phyloP scores from a whole-genome alignment of 1,139 yeast genomes.

The Yamadazyma atlantica region DNA sequence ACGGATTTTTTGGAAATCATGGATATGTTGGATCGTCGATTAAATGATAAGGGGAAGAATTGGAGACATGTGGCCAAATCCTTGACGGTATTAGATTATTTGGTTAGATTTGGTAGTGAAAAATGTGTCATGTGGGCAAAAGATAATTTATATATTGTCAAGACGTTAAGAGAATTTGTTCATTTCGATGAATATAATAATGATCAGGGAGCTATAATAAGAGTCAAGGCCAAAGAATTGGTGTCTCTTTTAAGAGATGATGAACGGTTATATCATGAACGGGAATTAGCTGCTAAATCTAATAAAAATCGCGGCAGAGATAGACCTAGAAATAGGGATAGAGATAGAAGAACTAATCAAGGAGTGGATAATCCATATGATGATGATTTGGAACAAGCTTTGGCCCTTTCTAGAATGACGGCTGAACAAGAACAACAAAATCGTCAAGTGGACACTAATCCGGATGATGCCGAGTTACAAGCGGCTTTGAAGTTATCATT shows the following conservation, averaged over 20 bases:
- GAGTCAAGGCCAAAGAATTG: conserved; percentile 91
- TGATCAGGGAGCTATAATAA: conserved; percentile 87
- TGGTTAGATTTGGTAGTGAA: conserved; percentile 86
- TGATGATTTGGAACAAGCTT: conserved; percentile 79
- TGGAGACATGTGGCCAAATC: conserved; percentile 98
- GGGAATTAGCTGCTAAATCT: conserved; percentile 45
- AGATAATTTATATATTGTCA: conserved; percentile 85
- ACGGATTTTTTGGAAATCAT: conserved; percentile 85
- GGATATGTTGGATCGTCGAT: conserved; percentile 93
- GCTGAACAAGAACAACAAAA: conserved; percentile 70
- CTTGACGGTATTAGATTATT: conserved; percentile 81
- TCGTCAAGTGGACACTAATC: conserved; percentile 32
- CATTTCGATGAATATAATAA: conserved; percentile 75
- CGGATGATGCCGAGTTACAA: conserved; percentile 67
- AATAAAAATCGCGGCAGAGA: conserved; percentile 11
- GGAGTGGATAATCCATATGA: conserved; percentile 51
- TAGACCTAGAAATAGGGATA: conserved; percentile 21
- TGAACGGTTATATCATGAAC: conserved; percentile 75
- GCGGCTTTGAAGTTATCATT: conserved; percentile 80
- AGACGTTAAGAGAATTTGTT: conserved; percentile 88
- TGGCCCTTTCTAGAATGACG: conserved; percentile 77
- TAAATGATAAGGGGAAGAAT: conserved; percentile 95
- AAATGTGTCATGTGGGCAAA: conserved; percentile 93
- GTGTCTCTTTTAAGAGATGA: conserved; percentile 79
- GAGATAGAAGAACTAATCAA: conserved; percentile 14